Evolutionary conservation across 2,329 filamentous ascomycete genomes (phyloP).

Genomic region (Pseudogymnoascus sp.): DNA sequence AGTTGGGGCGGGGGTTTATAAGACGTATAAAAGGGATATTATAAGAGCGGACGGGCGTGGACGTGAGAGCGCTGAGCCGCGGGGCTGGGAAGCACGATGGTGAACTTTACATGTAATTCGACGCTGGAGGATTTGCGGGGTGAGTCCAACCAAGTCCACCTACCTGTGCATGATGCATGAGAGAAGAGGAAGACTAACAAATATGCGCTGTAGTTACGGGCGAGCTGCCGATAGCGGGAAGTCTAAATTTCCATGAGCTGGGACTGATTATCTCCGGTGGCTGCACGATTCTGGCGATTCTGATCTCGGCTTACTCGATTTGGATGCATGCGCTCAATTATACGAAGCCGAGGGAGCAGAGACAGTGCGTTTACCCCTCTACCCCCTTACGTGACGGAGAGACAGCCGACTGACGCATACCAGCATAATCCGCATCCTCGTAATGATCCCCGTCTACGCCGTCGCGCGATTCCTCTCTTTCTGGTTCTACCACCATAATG

Average conservation of each 20-base stretch:
- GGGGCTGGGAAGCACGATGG: background rate
- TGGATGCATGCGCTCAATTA: conserved; percentile 52
- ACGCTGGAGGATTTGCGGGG: conserved; percentile 30
- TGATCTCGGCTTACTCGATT: conserved; percentile 47
- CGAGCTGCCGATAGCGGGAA: conserved; percentile 39
- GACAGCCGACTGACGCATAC: conserved; percentile 10
- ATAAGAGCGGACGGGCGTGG: background rate
- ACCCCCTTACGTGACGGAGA: background rate
- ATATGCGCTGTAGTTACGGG: conserved; percentile 23
- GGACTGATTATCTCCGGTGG: conserved; percentile 43
- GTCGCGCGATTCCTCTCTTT: conserved; percentile 66
- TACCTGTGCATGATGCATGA: background rate
- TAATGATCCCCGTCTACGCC: conserved; percentile 80
- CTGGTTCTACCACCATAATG: conserved; percentile 64
- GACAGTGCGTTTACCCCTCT: conserved; percentile 35
- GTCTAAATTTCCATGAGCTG: conserved; percentile 46
- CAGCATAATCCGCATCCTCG: conserved; percentile 77
- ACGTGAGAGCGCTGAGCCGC: background rate
- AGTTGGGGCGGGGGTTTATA: background rate
- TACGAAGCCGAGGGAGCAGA: conserved; percentile 51
- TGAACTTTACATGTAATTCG: conserved; percentile 24
- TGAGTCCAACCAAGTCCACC: conserved; percentile 16
- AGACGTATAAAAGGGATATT: background rate
- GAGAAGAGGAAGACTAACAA: conserved; percentile 14
- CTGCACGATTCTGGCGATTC: conserved; percentile 41